phyloP scores from a whole-genome alignment of 306 rosid genomes.

The Medicago ruthenica region DNA sequence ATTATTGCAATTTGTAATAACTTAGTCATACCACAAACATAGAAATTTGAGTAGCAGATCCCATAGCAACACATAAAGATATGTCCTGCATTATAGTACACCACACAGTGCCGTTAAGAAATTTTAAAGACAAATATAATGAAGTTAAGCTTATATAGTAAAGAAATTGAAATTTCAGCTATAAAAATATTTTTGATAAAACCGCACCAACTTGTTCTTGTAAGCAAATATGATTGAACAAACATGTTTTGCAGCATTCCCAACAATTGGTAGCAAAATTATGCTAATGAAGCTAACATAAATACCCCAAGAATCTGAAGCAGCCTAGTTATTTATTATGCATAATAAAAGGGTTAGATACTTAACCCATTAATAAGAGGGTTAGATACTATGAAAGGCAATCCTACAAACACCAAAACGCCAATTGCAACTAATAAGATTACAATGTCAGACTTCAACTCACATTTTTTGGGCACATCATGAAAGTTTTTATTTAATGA shows the following conservation, averaged over 20 bases:
- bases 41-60: constrained; percentile 93
- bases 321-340: constrained; percentile 65
- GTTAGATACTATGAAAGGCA: no score
- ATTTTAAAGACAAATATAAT: neutral
- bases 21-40: constrained; percentile 76
- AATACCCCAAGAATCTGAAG: constrained; percentile 94
- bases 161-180: neutral
- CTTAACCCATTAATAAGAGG: neutral
- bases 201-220: constrained; percentile 89
- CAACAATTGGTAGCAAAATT: constrained; percentile 93
- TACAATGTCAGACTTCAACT: no score
- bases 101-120: neutral
- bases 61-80: constrained; percentile 88
- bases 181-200: neutral
- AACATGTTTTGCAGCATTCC: constrained; percentile 97
- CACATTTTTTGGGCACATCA: no score
- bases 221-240: constrained; percentile 93
- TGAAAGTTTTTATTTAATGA: no score
- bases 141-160: neutral
- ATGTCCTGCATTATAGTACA: constrained; percentile 65
- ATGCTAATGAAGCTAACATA: constrained; percentile 89
- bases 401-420: no score
- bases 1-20: neutral
- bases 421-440: no score
- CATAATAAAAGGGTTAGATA: neutral